Evolutionary conservation across 176 grass and related monocot genomes (phyloP).

Genomic region (Oryza nivara): DNA sequence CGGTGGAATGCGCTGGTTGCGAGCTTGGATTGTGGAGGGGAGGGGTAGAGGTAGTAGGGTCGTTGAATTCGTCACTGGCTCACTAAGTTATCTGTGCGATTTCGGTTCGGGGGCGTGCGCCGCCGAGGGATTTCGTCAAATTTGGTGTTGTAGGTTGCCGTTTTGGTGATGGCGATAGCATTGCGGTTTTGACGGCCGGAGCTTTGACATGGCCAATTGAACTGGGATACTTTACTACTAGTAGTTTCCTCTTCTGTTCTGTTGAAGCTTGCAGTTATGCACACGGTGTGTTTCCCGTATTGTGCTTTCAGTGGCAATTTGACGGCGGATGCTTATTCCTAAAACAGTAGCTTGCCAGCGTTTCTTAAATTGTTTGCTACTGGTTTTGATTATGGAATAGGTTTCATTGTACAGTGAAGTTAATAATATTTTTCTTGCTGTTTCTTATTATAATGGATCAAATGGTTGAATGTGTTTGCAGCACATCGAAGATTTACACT

Average conservation of each 20-base stretch:
- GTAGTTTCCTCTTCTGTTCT: conserved; percentile 1
- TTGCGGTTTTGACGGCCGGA: conserved; percentile 13
- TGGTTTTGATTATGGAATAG: not conserved
- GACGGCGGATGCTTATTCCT: not conserved
- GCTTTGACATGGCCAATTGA: not conserved
- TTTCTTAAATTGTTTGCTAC: not conserved
- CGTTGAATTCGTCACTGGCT: not conserved
- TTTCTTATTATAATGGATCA: conserved; percentile 6
- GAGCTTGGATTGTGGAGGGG: not conserved
- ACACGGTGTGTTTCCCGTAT: not conserved
- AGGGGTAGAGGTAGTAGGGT: not conserved
- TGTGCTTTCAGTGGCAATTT: not conserved
- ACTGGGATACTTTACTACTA: not conserved
- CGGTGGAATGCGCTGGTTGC: conserved; percentile 25
- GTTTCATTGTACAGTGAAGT: not conserved
- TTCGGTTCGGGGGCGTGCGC: not conserved
- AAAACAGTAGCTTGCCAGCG: not conserved
- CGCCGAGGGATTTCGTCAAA: not conserved
- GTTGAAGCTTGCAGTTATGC: not conserved
- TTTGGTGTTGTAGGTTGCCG: not conserved
- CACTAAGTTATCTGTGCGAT: not conserved
- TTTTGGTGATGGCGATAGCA: not conserved
- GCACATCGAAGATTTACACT: conserved; percentile 66
- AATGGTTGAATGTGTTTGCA: conserved; percentile 39
- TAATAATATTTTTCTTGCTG: conserved; percentile 3